Conservation (phyloP, 345 rosid genomes). For the Gossypium stocksii region DNA sequence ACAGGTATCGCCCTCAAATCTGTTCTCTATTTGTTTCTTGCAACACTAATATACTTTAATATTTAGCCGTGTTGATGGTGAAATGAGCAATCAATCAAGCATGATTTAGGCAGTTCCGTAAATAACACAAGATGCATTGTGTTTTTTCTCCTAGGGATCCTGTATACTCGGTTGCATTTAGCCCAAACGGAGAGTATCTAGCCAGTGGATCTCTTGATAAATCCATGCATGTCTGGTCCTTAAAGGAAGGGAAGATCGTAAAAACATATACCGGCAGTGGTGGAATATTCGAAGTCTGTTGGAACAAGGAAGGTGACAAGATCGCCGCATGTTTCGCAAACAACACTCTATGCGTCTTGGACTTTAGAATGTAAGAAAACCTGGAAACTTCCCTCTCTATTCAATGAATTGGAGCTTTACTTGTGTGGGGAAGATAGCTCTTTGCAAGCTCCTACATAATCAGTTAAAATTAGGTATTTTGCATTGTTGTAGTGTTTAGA, state of each 20-base stretch:
- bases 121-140: background rate
- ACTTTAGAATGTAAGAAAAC: constrained; percentile 53
- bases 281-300: constrained; percentile 90
- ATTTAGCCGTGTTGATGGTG: background rate
- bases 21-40: background rate
- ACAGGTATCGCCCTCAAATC: constrained; percentile 49
- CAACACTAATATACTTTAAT: background rate
- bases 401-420: background rate
- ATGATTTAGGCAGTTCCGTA: background rate
- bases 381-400: background rate
- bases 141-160: constrained; percentile 55
- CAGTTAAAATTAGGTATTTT: background rate
- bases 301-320: constrained; percentile 96
- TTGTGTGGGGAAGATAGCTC: background rate
- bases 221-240: constrained; percentile 84
- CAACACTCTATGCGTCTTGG: constrained; percentile 61
- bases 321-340: constrained; percentile 94
- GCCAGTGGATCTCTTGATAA: constrained; percentile 93
- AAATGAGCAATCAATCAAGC: background rate
- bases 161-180: constrained; percentile 90
- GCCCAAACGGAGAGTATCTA: constrained; percentile 93
- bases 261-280: constrained; percentile 91
- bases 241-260: constrained; percentile 83
- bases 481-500: background rate
- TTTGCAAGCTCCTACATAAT: background rate